Conservation (phyloP, 1,284 basidiomycete species). For the Testicularia cyperi region DNA sequence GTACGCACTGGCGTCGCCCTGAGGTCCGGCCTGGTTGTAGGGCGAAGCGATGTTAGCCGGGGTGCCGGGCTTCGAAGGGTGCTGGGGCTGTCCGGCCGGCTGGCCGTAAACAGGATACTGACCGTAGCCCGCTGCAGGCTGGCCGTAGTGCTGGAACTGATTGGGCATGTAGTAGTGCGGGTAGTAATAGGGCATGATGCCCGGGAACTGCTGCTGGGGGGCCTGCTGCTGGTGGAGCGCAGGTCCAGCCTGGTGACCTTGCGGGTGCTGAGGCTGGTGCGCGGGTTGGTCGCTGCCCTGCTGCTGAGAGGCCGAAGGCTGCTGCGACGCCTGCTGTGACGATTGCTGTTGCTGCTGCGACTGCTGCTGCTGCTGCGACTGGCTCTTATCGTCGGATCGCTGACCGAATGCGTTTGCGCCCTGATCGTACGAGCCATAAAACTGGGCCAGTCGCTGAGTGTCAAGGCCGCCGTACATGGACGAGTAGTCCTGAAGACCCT, state of each 20-base stretch:
- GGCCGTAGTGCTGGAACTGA: slow-evolving; percentile 60
- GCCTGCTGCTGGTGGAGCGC: slow-evolving; percentile 47
- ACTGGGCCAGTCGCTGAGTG: slow-evolving; percentile 49
- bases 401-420: slow-evolving; percentile 37
- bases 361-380: slow-evolving; percentile 11
- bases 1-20: slow-evolving; percentile 37
- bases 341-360: slow-evolving; percentile 3
- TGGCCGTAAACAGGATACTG: slow-evolving; percentile 59
- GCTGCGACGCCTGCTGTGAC: slow-evolving; percentile 20
- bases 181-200: slow-evolving; percentile 60
- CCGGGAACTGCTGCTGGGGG: slow-evolving; percentile 54
- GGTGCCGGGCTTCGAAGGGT: slow-evolving; percentile 51
- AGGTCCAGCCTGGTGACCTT: slow-evolving; percentile 35
- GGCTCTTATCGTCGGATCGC: slow-evolving; percentile 36
- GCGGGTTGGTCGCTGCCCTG: slow-evolving; percentile 22
- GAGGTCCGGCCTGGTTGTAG: slow-evolving; percentile 41
- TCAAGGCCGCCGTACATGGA: slow-evolving; percentile 55
- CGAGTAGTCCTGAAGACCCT: slow-evolving; percentile 41
- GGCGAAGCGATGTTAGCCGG: slow-evolving; percentile 53
- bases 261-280: slow-evolving; percentile 33
- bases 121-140: slow-evolving; percentile 56
- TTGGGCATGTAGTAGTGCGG: slow-evolving; percentile 60
- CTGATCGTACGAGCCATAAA: slow-evolving; percentile 55
- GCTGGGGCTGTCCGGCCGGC: slow-evolving; percentile 47
- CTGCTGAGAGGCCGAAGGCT: slow-evolving; percentile 28